Conservation (phyloP, 2,329 filamentous ascomycete genomes). For the Paraphoma sp. region DNA sequence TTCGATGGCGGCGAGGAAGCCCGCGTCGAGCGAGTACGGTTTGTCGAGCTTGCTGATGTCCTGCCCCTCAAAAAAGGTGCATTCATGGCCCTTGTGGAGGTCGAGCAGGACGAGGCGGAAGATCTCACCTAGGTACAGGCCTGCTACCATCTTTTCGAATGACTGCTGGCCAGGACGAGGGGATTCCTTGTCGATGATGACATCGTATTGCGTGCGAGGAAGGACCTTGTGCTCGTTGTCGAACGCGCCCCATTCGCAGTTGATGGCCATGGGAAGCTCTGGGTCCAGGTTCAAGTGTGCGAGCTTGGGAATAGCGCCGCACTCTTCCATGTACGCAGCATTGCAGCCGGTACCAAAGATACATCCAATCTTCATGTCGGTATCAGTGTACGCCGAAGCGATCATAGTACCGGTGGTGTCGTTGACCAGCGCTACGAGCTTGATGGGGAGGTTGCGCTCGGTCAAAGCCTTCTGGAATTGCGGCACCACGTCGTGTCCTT, state of each 20-base stretch:
- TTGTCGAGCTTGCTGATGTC: slow-evolving; percentile 82
- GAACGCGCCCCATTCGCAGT: slow-evolving; percentile 97
- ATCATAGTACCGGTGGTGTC: slow-evolving; percentile 97
- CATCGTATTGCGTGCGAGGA: slow-evolving; percentile 84
- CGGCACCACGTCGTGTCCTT: slow-evolving; percentile 88
- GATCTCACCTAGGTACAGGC: slow-evolving; percentile 91
- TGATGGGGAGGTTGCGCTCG: slow-evolving; percentile 84
- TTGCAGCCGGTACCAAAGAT: slow-evolving; percentile 99
- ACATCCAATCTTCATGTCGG: slow-evolving; percentile 90
- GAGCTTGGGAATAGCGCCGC: slow-evolving; percentile 90
- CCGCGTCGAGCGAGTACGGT: slow-evolving; percentile 88
- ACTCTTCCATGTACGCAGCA: slow-evolving; percentile 96
- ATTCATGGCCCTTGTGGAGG: slow-evolving; percentile 69
- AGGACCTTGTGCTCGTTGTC: slow-evolving; percentile 93
- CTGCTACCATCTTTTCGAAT: slow-evolving; percentile 98
- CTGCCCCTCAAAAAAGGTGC: slow-evolving; percentile 81
- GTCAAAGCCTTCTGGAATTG: slow-evolving; percentile 82
- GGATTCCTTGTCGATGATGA: slow-evolving; percentile 87
- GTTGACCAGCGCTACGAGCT: slow-evolving; percentile 91
- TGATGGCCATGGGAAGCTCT: slow-evolving; percentile 90
- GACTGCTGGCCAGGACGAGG: slow-evolving; percentile 92
- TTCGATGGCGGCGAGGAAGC: slow-evolving; percentile 91
- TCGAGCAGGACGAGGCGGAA: slow-evolving; percentile 89
- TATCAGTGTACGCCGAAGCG: slow-evolving; percentile 95
- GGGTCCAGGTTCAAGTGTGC: slow-evolving; percentile 87